phyloP scores from a whole-genome alignment of 1,284 basidiomycete species.

The Porodaedalea pini region DNA sequence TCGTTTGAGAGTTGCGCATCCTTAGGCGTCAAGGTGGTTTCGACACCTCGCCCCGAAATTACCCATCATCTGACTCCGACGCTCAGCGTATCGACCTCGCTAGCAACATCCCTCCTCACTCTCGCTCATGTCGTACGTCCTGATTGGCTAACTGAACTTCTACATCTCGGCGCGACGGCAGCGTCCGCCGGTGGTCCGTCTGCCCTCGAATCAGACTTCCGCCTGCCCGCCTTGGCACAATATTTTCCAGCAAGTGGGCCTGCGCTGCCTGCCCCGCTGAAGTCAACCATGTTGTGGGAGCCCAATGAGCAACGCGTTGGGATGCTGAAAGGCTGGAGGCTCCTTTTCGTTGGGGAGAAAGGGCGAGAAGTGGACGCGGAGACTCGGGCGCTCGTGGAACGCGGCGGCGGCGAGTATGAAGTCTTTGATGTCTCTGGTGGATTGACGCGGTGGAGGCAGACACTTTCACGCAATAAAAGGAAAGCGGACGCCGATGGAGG shows the following conservation, averaged over 20 bases:
- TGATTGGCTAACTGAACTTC: constrained; percentile 59
- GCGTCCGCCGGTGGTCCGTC: constrained; percentile 24
- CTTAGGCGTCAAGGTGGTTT: constrained; percentile 56
- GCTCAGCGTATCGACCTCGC: constrained; percentile 43
- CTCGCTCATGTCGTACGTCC: constrained; percentile 53
- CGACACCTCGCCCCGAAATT: constrained; percentile 39
- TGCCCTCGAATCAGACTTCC: constrained; percentile 46
- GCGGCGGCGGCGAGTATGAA: constrained; percentile 57
- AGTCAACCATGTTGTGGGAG: constrained; percentile 56
- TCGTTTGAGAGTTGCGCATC: constrained; percentile 45
- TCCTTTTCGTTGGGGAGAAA: constrained; percentile 57
- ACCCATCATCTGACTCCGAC: constrained; percentile 60
- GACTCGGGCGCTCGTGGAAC: constrained; percentile 47
- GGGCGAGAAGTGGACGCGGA: constrained; percentile 45
- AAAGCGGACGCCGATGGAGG: constrained; percentile 39
- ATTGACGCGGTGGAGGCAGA: constrained; percentile 44
- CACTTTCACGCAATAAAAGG: constrained; percentile 46
- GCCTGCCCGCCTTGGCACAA: constrained; percentile 47
- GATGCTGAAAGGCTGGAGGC: constrained; percentile 49
- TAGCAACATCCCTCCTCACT: constrained; percentile 55
- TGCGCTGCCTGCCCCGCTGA: constrained; percentile 43
- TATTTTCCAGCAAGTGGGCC: constrained; percentile 55
- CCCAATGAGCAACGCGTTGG: constrained; percentile 55
- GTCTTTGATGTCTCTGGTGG: constrained; percentile 51
- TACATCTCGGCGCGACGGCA: constrained; percentile 43